phyloP scores from a whole-genome alignment of 805 yeast genomes.

The Saccharomyces kudriavzevii region DNA sequence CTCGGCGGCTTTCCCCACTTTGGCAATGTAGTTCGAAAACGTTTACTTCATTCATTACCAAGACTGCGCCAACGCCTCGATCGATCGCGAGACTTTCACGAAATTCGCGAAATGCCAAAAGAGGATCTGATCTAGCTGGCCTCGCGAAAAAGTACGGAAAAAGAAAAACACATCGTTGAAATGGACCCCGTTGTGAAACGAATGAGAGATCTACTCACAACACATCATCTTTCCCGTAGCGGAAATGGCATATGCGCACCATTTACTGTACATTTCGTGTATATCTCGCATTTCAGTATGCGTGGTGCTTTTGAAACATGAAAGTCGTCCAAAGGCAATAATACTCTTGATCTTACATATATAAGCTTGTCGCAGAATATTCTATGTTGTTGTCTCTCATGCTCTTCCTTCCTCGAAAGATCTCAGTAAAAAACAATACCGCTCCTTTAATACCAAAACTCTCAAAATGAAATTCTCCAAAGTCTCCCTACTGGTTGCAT shows the following conservation, averaged over 20 bases:
- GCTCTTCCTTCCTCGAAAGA: neutral
- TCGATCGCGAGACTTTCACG: neutral
- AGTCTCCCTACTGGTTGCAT: constrained; percentile 14
- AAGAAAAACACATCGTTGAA: neutral
- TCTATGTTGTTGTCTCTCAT: neutral
- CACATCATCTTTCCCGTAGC: neutral
- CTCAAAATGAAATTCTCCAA: constrained; percentile 19
- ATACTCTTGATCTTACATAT: neutral
- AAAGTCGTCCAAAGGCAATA: neutral
- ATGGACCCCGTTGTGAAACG: neutral
- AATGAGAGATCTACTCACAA: neutral
- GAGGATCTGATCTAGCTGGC: neutral
- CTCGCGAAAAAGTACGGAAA: neutral
- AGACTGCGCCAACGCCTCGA: neutral
- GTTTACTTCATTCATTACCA: neutral
- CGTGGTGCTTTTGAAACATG: neutral
- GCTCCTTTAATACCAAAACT: neutral
- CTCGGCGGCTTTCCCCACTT: neutral
- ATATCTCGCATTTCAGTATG: neutral
- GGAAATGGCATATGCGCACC: neutral
- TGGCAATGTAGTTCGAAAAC: neutral
- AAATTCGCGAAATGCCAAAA: neutral
- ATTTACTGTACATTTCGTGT: neutral
- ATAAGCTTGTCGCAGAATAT: neutral
- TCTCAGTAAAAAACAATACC: neutral